These are phyloP conservation scores for Castanea sativa DNA, from an alignment of 306 rosid species.

Conservation along the genomic window DNA sequence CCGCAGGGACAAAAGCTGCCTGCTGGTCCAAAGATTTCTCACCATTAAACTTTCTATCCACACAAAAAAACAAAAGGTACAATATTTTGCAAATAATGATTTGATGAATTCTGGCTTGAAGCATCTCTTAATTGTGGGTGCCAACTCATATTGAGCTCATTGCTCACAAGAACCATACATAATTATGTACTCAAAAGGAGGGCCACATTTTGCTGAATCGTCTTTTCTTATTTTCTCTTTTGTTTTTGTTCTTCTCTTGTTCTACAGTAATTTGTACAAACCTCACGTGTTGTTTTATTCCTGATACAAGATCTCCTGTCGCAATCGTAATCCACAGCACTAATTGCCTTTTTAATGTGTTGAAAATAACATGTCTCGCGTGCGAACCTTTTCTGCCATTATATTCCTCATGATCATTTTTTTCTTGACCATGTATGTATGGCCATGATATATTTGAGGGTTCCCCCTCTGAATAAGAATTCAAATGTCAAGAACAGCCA, in stretches of 20 bases:
- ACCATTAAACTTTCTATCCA: no score
- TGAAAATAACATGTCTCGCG: neutral
- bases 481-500: no score
- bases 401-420: neutral
- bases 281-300: neutral
- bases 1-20: no score
- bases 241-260: neutral
- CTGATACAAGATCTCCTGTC: neutral
- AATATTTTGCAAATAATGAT: neutral
- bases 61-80: accelerated
- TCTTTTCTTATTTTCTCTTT: no score
- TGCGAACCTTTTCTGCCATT: neutral
- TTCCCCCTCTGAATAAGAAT: no score
- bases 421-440: neutral
- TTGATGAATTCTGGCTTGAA: neutral
- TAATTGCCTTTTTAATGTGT: neutral
- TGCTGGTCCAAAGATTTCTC: no score
- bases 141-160: neutral
- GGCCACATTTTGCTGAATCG: neutral
- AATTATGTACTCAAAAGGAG: neutral
- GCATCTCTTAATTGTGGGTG: neutral
- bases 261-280: neutral
- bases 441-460: no score
- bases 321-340: neutral
- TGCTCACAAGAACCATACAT: neutral